phyloP scores from a whole-genome alignment of 2,329 filamentous ascomycete genomes.

The Atkinsonella hypoxylon region DNA sequence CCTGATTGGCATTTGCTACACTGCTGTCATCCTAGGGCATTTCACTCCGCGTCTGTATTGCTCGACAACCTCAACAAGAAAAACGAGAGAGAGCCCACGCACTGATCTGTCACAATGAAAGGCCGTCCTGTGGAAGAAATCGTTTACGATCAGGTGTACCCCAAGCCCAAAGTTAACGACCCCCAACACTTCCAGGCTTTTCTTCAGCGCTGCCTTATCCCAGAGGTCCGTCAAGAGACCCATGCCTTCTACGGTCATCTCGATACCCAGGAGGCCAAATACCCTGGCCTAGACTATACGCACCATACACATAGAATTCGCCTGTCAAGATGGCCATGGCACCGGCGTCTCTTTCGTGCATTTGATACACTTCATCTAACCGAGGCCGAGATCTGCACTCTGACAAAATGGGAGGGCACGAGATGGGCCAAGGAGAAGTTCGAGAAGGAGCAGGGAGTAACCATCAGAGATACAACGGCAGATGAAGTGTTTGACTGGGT shows the following conservation, averaged over 20 bases:
- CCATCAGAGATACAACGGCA: conserved; percentile 58
- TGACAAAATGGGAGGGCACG: conserved; percentile 76
- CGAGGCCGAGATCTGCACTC: conserved; percentile 52
- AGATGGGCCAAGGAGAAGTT: conserved; percentile 73
- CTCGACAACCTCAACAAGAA: background rate
- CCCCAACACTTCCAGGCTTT: conserved; percentile 60
- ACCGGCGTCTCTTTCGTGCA: conserved; percentile 62
- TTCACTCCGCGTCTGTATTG: no score
- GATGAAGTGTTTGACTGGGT: conserved; percentile 53
- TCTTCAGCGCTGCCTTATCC: conserved; percentile 58
- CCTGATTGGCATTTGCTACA: background rate
- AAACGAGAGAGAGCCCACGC: no score
- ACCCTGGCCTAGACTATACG: conserved; percentile 70
- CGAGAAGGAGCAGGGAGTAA: conserved; percentile 60
- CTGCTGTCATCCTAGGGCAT: no score
- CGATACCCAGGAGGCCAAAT: conserved; percentile 68
- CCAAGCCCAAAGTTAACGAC: conserved; percentile 53
- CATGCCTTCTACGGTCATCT: conserved; percentile 69
- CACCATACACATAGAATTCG: conserved; percentile 62
- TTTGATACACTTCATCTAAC: conserved; percentile 62
- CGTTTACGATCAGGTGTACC: conserved; percentile 64
- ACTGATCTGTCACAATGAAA: conserved; percentile 44
- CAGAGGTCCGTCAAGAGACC: conserved; percentile 69
- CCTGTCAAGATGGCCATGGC: conserved; percentile 66
- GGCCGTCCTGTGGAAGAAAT: conserved; percentile 58